Conservation (phyloP, 768 basidiomycete genomes). For the Termitomyces sp. region DNA sequence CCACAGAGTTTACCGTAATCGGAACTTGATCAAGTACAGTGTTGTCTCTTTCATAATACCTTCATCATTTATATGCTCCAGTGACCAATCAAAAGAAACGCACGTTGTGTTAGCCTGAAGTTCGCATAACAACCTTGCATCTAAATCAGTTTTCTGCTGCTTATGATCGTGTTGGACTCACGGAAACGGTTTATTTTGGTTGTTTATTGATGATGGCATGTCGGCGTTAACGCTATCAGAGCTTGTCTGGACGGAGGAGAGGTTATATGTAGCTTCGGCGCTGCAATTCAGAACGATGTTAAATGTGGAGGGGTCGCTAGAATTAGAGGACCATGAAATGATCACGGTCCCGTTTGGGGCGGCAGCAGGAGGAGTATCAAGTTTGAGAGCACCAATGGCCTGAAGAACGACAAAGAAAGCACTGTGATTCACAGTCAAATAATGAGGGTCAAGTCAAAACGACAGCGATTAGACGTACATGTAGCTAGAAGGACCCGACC, state of each 20-base stretch:
- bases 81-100: neutral
- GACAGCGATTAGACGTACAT: neutral
- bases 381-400: neutral
- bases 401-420: neutral
- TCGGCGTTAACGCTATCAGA: accelerated
- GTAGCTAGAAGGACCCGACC: neutral
- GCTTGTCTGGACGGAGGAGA: neutral
- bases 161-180: neutral
- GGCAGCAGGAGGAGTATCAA: neutral
- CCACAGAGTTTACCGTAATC: too few species aligned
- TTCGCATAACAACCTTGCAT: neutral
- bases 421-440: neutral
- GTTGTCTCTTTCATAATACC: neutral
- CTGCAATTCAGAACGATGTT: neutral
- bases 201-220: neutral
- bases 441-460: neutral
- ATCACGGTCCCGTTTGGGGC: accelerated
- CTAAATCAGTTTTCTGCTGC: neutral
- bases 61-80: neutral
- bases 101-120: neutral
- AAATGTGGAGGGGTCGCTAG: neutral
- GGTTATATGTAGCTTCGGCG: accelerated
- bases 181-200: neutral
- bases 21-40: neutral
- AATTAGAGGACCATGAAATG: neutral